A percentile compares a stretch with the other conserved stretches of the same genome.
phyloP scores from a whole-genome alignment of 164 flowering plant genomes.

The Nymphaea colorata region DNA sequence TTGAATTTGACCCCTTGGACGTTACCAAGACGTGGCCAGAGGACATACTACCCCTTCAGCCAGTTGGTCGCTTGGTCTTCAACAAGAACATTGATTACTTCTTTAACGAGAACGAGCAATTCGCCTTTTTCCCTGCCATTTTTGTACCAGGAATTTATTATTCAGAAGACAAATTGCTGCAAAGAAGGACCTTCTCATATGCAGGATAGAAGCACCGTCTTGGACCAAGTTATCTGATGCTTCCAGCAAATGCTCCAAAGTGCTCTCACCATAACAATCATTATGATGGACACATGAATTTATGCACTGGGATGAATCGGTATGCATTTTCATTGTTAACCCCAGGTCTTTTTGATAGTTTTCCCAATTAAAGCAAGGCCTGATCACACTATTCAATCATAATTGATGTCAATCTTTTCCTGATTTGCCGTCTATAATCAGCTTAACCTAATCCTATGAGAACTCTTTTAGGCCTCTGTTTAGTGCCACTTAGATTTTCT shows the following conservation, averaged over 20 bases:
- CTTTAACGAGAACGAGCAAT: slow-evolving; percentile 94
- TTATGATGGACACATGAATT: slow-evolving; percentile 95
- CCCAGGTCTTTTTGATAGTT: too few species aligned
- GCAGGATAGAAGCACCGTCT: slow-evolving; percentile 95
- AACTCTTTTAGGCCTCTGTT: too few species aligned
- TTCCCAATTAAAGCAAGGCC: too few species aligned
- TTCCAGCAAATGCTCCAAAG: slow-evolving; percentile 93
- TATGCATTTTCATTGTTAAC: slow-evolving; percentile 8
- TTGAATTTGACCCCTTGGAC: slow-evolving; percentile 94
- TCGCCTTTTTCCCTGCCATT: slow-evolving; percentile 84
- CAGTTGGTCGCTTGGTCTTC: slow-evolving; percentile 90
- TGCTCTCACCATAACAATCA: slow-evolving; percentile 92
- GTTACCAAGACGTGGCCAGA: slow-evolving; percentile 98
- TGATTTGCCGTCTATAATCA: too few species aligned
- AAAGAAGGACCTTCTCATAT: slow-evolving; percentile 77
- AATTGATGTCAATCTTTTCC: too few species aligned
- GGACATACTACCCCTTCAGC: slow-evolving; percentile 82
- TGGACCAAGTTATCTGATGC: slow-evolving; percentile 91
- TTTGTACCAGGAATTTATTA: slow-evolving; percentile 88
- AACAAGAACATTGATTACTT: slow-evolving; percentile 92
- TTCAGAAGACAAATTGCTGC: slow-evolving; percentile 91
- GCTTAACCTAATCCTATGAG: too few species aligned
- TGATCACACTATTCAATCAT: too few species aligned
- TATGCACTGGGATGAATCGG: slow-evolving; percentile 99
- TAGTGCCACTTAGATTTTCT: too few species aligned